Conservation (phyloP, 1,139 yeast genomes). For the Suhomyces kunorum region DNA sequence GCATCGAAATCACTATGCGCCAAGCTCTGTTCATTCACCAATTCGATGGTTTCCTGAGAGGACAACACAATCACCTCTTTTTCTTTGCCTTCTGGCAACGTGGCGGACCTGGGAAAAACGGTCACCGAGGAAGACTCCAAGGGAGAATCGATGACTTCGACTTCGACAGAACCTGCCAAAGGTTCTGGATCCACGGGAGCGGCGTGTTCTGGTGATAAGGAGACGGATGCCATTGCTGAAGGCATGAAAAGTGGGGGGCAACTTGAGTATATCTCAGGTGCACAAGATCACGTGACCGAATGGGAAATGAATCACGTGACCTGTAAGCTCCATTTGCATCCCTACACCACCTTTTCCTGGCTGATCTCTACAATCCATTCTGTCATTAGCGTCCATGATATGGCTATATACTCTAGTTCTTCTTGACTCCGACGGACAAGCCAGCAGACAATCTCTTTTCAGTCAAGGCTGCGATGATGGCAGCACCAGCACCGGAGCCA, state of each 20-base stretch:
- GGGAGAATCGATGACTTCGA: neutral
- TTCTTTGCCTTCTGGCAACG: neutral
- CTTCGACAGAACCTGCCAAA: neutral
- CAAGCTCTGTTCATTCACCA: constrained; percentile 1
- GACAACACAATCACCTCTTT: constrained; percentile 9
- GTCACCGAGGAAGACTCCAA: neutral
- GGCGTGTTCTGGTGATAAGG: neutral
- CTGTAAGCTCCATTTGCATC: no score
- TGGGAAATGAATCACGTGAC: no score
- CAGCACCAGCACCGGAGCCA: constrained; percentile 99
- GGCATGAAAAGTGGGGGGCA: neutral
- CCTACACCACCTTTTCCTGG: no score
- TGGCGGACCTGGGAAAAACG: constrained; percentile 2
- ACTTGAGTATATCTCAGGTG: neutral
- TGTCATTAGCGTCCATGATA: no score
- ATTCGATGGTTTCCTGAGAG: constrained; percentile 7
- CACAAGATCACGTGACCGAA: neutral
- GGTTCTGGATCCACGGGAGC: neutral
- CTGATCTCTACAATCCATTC: no score
- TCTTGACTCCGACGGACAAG: constrained; percentile 65
- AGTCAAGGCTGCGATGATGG: constrained; percentile 93
- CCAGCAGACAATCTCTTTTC: constrained; percentile 72
- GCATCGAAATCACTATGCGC: neutral
- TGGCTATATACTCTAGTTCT: constrained; percentile 4
- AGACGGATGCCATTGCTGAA: neutral